Conservation (phyloP, 164 flowering plant species). For the Piper betle region DNA sequence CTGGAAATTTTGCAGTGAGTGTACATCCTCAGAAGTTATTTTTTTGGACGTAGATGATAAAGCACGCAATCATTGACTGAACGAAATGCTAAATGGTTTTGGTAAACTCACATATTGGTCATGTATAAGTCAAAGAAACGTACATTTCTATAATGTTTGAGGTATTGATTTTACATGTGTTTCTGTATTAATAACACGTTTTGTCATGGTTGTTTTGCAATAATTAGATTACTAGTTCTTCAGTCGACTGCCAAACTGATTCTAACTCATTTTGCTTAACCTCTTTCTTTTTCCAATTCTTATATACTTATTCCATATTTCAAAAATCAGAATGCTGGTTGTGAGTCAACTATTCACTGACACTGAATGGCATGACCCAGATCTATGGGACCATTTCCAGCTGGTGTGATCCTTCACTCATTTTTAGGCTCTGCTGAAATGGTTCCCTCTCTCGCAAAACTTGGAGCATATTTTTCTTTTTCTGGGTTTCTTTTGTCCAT, state of each 20-base stretch:
- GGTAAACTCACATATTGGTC: no score
- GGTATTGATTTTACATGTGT: no score
- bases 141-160: no score
- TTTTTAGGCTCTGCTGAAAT: slow-evolving; percentile 94
- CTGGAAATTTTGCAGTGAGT: slow-evolving; percentile 60
- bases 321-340: background rate
- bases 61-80: no score
- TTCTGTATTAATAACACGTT: no score
- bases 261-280: no score
- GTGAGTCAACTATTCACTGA: background rate
- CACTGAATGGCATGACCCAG: slow-evolving; percentile 11
- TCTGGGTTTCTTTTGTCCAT: slow-evolving; percentile 74
- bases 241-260: no score
- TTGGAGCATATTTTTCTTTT: slow-evolving; percentile 95
- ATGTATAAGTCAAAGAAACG: no score
- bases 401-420: slow-evolving; percentile 85
- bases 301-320: background rate
- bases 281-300: background rate
- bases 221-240: no score
- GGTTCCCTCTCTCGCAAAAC: slow-evolving; percentile 72
- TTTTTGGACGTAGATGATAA: no score
- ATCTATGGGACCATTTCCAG: slow-evolving; percentile 71
- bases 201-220: no score
- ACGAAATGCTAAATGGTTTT: no score
- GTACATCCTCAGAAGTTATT: background rate